These are phyloP conservation scores for Linum trigynum DNA, from an alignment of 345 rosid genomes.

Conservation along the genomic window DNA sequence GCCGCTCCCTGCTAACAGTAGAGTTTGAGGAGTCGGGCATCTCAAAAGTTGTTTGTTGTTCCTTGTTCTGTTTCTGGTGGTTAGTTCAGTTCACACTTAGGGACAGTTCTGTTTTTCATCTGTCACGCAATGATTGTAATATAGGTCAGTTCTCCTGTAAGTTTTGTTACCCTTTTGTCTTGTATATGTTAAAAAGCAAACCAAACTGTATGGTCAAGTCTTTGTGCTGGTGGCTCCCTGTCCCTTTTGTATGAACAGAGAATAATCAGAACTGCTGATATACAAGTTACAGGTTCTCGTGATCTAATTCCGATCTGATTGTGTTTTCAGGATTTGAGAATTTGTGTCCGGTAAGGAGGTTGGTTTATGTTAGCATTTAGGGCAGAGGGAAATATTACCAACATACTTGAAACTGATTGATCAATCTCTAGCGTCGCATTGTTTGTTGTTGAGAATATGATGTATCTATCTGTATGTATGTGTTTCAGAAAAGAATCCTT, in stretches of 20 bases:
- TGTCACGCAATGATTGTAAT: constrained; percentile 13
- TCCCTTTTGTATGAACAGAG: constrained; percentile 5
- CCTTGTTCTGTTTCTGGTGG: neutral
- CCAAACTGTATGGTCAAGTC: constrained; percentile 9
- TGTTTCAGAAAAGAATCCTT: too few relatives aligned
- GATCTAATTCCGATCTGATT: neutral
- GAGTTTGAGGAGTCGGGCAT: constrained; percentile 38
- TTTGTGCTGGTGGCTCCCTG: neutral
- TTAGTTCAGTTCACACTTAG: constrained; percentile 8
- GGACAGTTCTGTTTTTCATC: too few relatives aligned
- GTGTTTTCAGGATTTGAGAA: constrained; percentile 1
- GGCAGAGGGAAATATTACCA: too few relatives aligned
- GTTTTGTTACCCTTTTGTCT: neutral
- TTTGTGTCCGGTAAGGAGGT: neutral
- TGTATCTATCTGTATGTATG: too few relatives aligned
- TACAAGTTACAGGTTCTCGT: too few relatives aligned
- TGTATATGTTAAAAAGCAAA: too few relatives aligned
- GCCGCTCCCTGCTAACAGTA: constrained; percentile 62
- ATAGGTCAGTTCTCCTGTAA: constrained; percentile 15
- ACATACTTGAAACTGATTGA: too few relatives aligned
- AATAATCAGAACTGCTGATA: constrained; percentile 12
- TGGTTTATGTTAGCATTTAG: too few relatives aligned
- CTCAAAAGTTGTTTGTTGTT: neutral
- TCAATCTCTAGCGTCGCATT: too few relatives aligned
- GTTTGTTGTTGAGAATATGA: too few relatives aligned